A percentile compares a stretch with the other conserved stretches of the same genome.
These are phyloP conservation scores for Phoma herbarum DNA, from an alignment of 2,329 filamentous ascomycete species.

Conservation along the genomic window DNA sequence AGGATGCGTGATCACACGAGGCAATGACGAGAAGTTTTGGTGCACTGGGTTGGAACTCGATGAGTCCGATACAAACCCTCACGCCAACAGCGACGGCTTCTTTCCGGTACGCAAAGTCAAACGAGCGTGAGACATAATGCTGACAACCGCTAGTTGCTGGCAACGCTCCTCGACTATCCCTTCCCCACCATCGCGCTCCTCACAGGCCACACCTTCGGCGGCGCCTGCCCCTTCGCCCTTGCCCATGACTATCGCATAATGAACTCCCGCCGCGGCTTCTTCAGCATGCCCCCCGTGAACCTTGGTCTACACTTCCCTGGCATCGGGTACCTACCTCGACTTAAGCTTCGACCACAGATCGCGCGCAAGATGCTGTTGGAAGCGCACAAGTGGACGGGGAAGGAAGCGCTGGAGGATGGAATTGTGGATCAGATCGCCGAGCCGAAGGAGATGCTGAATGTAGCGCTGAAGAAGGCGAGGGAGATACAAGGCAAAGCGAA, in stretches of 20 bases:
- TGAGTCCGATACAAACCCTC: conserved; percentile 59
- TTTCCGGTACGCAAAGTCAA: conserved; percentile 52
- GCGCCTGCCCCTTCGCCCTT: conserved; percentile 58
- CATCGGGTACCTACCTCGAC: conserved; percentile 61
- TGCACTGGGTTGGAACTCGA: conserved; percentile 61
- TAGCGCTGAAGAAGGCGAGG: conserved; percentile 57
- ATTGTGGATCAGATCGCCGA: conserved; percentile 63
- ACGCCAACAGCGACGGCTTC: conserved; percentile 66
- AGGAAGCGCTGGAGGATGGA: conserved; percentile 61
- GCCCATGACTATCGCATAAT: conserved; percentile 60
- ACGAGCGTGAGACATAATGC: not conserved
- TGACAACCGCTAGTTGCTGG: conserved; percentile 47
- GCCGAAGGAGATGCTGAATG: conserved; percentile 58
- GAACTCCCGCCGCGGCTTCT: conserved; percentile 45
- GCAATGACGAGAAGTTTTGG: conserved; percentile 62
- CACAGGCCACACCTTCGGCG: conserved; percentile 61
- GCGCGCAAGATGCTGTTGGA: conserved; percentile 65
- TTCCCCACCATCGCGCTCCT: conserved; percentile 60
- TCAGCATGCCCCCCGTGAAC: conserved; percentile 60
- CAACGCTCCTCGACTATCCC: conserved; percentile 59
- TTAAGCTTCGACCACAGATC: conserved; percentile 62
- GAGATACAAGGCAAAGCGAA: conserved; percentile 54
- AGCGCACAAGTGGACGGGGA: conserved; percentile 63
- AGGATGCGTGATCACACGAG: conserved; percentile 63
- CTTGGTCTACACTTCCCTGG: conserved; percentile 65